Evolutionary conservation across 805 yeast genomes (phyloP).

Genomic region (Saturnispora serradocipensis): DNA sequence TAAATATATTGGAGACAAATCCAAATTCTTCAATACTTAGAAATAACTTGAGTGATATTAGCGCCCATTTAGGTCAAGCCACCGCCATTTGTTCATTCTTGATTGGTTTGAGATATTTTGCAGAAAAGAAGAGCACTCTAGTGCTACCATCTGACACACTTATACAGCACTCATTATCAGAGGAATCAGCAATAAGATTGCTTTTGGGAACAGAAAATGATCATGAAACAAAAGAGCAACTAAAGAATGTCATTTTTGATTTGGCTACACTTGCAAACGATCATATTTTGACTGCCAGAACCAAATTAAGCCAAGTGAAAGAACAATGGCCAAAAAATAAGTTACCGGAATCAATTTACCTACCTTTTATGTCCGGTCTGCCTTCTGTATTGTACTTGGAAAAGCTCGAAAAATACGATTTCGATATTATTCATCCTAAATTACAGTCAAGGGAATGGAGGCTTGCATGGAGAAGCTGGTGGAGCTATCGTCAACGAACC

Average conservation of each 20-base stretch:
- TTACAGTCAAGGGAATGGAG: conserved; percentile 52
- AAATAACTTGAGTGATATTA: conserved; percentile 42
- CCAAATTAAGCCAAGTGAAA: conserved; percentile 36
- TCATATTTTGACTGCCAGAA: conserved; percentile 60
- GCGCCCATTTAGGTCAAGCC: conserved; percentile 81
- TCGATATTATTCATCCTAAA: conserved; percentile 43
- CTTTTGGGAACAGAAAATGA: conserved; percentile 34
- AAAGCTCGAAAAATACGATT: conserved; percentile 51
- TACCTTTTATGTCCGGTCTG: conserved; percentile 59
- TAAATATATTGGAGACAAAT: conserved; percentile 38
- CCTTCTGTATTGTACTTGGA: conserved; percentile 58
- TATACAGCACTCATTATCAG: conserved; percentile 45
- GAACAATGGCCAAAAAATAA: conserved; percentile 24
- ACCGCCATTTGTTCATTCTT: conserved; percentile 59
- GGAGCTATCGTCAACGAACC: conserved; percentile 26
- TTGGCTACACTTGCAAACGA: conserved; percentile 73
- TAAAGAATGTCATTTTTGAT: conserved; percentile 56
- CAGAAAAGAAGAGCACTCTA: conserved; percentile 39
- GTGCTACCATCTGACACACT: conserved; percentile 56
- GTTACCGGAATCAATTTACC: conserved; percentile 54
- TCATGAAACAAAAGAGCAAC: conserved; percentile 20
- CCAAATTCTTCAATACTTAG: conserved; percentile 21
- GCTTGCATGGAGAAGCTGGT: conserved; percentile 51
- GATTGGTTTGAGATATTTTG: conserved; percentile 51
- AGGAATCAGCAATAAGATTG: conserved; percentile 49